Percentiles rank a stretch among this genome's conserved stretches.
Evolutionary conservation across 2,329 filamentous ascomycete species (phyloP).

Genomic region (Beauveria sp.): DNA sequence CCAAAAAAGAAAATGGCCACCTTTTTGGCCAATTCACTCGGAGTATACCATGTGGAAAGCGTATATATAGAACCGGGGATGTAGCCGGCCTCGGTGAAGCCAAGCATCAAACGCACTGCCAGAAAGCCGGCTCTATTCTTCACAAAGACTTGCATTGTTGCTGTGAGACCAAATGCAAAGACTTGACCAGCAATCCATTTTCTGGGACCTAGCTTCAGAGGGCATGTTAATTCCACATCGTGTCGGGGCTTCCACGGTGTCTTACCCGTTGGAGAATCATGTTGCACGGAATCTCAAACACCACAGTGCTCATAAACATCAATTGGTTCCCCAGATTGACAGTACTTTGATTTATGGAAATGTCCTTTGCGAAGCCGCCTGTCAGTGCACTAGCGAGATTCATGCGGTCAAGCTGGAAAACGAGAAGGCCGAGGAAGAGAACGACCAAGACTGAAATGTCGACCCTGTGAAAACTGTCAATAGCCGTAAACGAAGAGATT

Average conservation of each 20-base stretch:
- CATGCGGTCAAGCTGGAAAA: conserved; percentile 45
- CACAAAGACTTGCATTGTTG: conserved; percentile 36
- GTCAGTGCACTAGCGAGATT: conserved; percentile 44
- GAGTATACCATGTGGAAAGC: conserved; percentile 43
- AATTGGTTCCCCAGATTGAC: conserved; percentile 46
- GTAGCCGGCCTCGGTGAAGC: conserved; percentile 42
- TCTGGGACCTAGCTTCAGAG: conserved; percentile 32
- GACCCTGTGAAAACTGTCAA: conserved; percentile 13
- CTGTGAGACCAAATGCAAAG: conserved; percentile 39
- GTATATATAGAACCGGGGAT: conserved; percentile 45
- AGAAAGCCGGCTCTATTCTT: conserved; percentile 36
- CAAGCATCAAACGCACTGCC: conserved; percentile 34
- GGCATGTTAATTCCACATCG: background rate
- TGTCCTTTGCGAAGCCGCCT: conserved; percentile 35
- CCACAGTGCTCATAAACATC: conserved; percentile 43
- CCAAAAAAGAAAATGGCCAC: conserved; percentile 46
- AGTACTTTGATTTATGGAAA: conserved; percentile 34
- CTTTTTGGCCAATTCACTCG: conserved; percentile 35
- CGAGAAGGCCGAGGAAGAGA: conserved; percentile 40
- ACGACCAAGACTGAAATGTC: conserved; percentile 40
- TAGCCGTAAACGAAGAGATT: background rate
- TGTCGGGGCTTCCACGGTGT: background rate
- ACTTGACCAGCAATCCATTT: conserved; percentile 43
- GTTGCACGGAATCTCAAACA: conserved; percentile 45
- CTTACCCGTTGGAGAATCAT: conserved; percentile 29